Evolutionary conservation across 164 flowering plant species (phyloP).

Genomic region (Cinnamomum micranthum): DNA sequence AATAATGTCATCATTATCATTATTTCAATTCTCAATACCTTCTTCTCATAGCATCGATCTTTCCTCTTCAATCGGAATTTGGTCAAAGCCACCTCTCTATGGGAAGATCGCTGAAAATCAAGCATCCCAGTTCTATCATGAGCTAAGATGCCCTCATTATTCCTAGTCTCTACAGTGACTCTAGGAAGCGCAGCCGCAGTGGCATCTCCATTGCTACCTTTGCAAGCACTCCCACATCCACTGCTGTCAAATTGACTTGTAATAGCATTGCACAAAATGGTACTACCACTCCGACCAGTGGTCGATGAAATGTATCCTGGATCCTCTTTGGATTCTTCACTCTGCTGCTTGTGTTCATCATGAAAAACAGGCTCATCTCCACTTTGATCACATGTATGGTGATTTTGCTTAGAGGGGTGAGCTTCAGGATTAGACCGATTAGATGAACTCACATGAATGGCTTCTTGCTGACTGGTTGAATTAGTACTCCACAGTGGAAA

Average conservation of each 20-base stretch:
- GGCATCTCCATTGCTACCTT: constrained; percentile 43
- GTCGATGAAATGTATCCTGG: constrained; percentile 34
- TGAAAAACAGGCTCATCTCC: constrained; percentile 20
- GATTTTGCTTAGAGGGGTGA: constrained; percentile 16
- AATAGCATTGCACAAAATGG: constrained; percentile 52
- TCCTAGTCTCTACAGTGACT: constrained; percentile 33
- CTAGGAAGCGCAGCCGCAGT: constrained; percentile 24
- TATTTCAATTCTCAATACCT: constrained; percentile 35
- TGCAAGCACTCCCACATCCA: constrained; percentile 40
- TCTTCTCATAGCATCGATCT: constrained; percentile 89
- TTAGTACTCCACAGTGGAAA: constrained; percentile 33
- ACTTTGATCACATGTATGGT: constrained; percentile 22
- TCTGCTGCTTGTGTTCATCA: constrained; percentile 18
- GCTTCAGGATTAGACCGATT: constrained; percentile 30
- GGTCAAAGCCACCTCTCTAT: constrained; percentile 82
- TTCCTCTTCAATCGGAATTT: constrained; percentile 91
- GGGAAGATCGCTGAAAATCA: constrained; percentile 39
- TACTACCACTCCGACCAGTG: constrained; percentile 52
- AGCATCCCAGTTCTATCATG: constrained; percentile 18
- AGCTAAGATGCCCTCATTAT: constrained; percentile 26
- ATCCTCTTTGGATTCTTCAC: constrained; percentile 36
- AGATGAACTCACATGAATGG: constrained; percentile 19
- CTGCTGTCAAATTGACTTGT: constrained; percentile 33
- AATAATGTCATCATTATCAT: background rate
- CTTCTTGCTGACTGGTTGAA: constrained; percentile 30